Conservation (phyloP, 805 yeast genomes). For the Metschnikowia borealis region DNA sequence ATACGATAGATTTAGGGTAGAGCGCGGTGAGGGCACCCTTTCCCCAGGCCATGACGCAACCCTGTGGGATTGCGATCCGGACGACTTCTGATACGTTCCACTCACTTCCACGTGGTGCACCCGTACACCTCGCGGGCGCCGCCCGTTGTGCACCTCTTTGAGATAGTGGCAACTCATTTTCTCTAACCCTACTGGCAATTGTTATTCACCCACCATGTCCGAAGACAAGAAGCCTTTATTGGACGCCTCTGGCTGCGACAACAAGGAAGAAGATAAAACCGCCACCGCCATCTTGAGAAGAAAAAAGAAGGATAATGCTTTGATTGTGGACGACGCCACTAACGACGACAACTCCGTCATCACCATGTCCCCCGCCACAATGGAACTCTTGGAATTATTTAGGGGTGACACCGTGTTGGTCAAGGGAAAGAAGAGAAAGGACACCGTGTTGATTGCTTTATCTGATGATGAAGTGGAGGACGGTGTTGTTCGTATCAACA, state of each 20-base stretch:
- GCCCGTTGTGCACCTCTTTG: neutral
- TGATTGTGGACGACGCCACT: slow-evolving; percentile 94
- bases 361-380: slow-evolving; percentile 89
- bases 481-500: slow-evolving; percentile 89
- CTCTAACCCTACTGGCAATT: slow-evolving; percentile 4
- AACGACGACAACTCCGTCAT: slow-evolving; percentile 96
- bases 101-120: slow-evolving; percentile 6
- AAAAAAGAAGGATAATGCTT: slow-evolving; percentile 95
- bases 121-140: slow-evolving; percentile 8
- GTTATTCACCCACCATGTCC: slow-evolving; percentile 9
- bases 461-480: slow-evolving; percentile 96
- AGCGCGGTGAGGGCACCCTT: no score
- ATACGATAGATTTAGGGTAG: no score
- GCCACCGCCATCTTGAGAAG: slow-evolving; percentile 97
- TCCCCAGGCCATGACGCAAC: slow-evolving; percentile 1
- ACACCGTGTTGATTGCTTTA: slow-evolving; percentile 91
- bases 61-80: slow-evolving; percentile 3
- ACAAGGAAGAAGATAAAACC: slow-evolving; percentile 63
- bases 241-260: slow-evolving; percentile 62
- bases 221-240: slow-evolving; percentile 36
- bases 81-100: slow-evolving; percentile 7
- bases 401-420: slow-evolving; percentile 97
- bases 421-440: slow-evolving; percentile 97
- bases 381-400: slow-evolving; percentile 92
- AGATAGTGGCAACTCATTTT: slow-evolving; percentile 5